These are phyloP conservation scores for Boechera stricta DNA, from an alignment of 345 rosid genomes.

Conservation along the genomic window DNA sequence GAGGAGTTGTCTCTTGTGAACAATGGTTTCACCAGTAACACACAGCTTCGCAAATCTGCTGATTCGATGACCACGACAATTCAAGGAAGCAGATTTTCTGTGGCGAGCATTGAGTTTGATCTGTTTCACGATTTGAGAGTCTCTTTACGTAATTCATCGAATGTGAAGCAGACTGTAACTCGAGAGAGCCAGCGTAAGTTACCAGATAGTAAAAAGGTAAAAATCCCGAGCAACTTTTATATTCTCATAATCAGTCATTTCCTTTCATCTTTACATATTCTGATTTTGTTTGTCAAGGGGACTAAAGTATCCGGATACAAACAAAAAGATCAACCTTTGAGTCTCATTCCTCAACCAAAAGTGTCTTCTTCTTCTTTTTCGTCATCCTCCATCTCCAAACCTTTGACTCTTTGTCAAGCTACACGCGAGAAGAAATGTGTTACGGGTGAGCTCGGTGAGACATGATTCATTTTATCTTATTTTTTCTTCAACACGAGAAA, in stretches of 20 bases:
- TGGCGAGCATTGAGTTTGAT: constrained; percentile 41
- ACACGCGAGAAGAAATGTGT: constrained; percentile 26
- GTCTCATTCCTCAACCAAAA: constrained; percentile 40
- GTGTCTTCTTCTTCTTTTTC: background rate
- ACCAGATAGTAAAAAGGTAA: constrained; percentile 32
- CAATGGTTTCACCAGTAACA: constrained; percentile 31
- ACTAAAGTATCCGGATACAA: background rate
- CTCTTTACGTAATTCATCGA: constrained; percentile 9
- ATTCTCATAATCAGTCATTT: background rate
- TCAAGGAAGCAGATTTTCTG: constrained; percentile 34
- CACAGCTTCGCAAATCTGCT: constrained; percentile 18
- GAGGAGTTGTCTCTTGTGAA: constrained; percentile 40
- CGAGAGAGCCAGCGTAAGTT: constrained; percentile 32
- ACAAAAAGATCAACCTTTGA: constrained; percentile 18
- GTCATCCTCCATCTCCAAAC: constrained; percentile 15
- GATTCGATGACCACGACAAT: constrained; percentile 27
- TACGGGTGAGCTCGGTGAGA: constrained; percentile 35
- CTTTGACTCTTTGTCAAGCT: constrained; percentile 34
- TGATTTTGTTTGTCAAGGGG: constrained; percentile 15
- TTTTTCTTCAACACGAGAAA: background rate
- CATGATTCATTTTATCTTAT: background rate
- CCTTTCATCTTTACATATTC: background rate
- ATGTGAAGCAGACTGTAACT: constrained; percentile 13
- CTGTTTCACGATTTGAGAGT: constrained; percentile 39
- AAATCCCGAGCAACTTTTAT: background rate